Base-by-base conservation (phyloP, 129 eudicot species). In the Mikania micrantha region DNA sequence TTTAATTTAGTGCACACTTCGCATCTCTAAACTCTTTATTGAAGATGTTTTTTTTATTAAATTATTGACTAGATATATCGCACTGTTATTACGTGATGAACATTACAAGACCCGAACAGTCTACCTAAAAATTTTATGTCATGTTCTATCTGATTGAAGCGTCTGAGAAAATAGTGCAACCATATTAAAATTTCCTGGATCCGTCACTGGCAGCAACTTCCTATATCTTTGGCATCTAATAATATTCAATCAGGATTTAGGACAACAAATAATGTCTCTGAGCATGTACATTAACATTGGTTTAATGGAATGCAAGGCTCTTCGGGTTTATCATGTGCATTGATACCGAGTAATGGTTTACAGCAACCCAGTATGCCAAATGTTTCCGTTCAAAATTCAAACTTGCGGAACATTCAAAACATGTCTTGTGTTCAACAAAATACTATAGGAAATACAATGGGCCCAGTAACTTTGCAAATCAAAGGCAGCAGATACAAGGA, bases 321-420 rank as follows among this genome's bases (percentile, higher is more conserved):
- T 76, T 77, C 90, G 78, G 67, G 88, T 80, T 77, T 87, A 81
- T 67, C 90, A 40, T 67, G 88, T 70, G 67, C 84, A 57, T 31
- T 86, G 61, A 84, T 89, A 45, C 52, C 85, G 67, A 82, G 79
- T 44, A 82, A 83, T 71, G 85, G 84, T 52, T 74, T 93, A 71
- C 67, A 84, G 29, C 95, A 84, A 68, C 74, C 82, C 72, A 64
- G 81, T 58, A 83, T 85, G 77, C 67, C 88, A 63, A 83, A 84
- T 78, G 89, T 79, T 74, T 72, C 69, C 61, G 80, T 75, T 60
- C 91, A 82, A 79, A 92, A 84, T 82, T 70, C 89, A 31, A 92
- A 74, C 81, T 38, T 83, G 83, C 97, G 88, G 83, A 85, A 42
- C 78, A 79, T 87, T 27, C 94, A 83, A 61, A 83, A 73, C 77